Evolutionary conservation across 73 alveolate species (phyloP), one percentile per base, ranked within the genome.

Genomic region (Loxodes magnus): DNA sequence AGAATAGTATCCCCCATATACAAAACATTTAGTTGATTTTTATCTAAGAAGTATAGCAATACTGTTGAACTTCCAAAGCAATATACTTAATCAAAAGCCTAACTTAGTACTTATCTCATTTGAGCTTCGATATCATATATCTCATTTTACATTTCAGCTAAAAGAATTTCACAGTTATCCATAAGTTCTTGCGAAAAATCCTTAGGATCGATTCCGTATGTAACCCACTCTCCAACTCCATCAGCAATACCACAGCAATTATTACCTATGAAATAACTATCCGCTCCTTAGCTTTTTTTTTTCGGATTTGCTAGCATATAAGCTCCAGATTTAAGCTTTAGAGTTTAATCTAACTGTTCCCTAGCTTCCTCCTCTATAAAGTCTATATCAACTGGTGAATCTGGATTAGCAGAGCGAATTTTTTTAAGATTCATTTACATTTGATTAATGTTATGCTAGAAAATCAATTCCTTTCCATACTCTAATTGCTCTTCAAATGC

Each of bases 211-310:
- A 46, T n/a, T 7, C 59, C 59, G 2, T 12, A 46, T 21, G 59
- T 46, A 12, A 9, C 59, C 60, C 59, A 46, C 27, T 46, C 59
- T 14, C 59, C 59, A 24, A 46, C 59, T 46, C 59, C 59, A 24
- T 46, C 59, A 9, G 59, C 59, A 22, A 46, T 6, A 30, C 6
- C 39, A 30, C 39, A 10, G 6, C 10, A 10, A 6, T 6, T 30
- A 10, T 30, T 6, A 10, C 12, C 6, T 30, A 10, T 10, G 39
- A 30, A 30, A 10, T 30, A 30, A 30, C 12, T 6, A 30, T 6
- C 6, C 6, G 12, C 10, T 30, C 39, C 6, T 10, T 10, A 30
- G 6, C 10, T 30, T 10, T 30, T 10, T 30, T 10, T 30, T 6
- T 30, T 10, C 6, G 39, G 10, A 6, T 6, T 6, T 6, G 10